phyloP scores from a whole-genome alignment of 2,329 filamentous ascomycete genomes.

The Sporothrix brasiliensis region DNA sequence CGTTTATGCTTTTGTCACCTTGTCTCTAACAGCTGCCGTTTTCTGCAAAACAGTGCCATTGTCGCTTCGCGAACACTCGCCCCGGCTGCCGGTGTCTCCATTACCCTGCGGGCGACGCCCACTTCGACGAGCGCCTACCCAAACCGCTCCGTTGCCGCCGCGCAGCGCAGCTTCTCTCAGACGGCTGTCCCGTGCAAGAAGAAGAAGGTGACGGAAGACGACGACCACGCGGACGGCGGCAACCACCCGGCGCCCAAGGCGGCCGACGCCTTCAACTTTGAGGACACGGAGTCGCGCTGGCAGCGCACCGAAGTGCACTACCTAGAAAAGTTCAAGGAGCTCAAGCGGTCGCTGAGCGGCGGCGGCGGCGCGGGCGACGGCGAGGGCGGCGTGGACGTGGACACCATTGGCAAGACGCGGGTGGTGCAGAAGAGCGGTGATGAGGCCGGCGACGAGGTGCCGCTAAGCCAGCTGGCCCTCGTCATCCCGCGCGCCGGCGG shows the following conservation, averaged over 20 bases:
- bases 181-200: constrained; percentile 32
- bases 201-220: constrained; percentile 27
- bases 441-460: constrained; percentile 9
- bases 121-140: background rate
- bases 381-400: constrained; percentile 34
- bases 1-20: background rate
- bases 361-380: constrained; percentile 28
- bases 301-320: constrained; percentile 34
- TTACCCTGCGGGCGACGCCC: background rate
- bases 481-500: constrained; percentile 37
- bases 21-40: no score
- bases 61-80: background rate
- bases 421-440: constrained; percentile 28
- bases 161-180: constrained; percentile 32
- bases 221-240: constrained; percentile 22
- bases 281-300: constrained; percentile 37
- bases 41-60: constrained; percentile 1
- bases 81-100: background rate
- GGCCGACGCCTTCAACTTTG: constrained; percentile 34
- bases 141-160: background rate
- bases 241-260: constrained; percentile 32
- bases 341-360: constrained; percentile 31
- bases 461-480: constrained; percentile 37
- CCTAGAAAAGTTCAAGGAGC: constrained; percentile 36
- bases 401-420: constrained; percentile 34